phyloP scores from a whole-genome alignment of 805 yeast genomes.

The Suhomyces faveliae region DNA sequence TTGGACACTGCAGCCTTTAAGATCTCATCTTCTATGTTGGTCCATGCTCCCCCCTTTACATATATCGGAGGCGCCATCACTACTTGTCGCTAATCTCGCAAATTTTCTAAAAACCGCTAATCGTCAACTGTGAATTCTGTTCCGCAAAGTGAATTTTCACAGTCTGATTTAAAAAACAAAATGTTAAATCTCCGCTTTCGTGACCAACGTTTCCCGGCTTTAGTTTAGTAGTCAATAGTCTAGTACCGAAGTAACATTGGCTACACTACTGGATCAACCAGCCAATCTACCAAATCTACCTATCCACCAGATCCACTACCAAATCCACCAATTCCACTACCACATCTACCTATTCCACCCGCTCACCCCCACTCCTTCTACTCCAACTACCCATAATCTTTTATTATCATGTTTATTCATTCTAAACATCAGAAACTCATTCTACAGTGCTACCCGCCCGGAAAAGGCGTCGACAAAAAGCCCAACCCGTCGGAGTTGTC shows the following conservation, averaged over 20 bases:
- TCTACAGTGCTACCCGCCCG: constrained; percentile 90
- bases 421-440: constrained; percentile 91
- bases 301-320: too few relatives aligned
- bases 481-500: constrained; percentile 92
- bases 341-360: too few relatives aligned
- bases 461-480: constrained; percentile 79
- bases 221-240: too few relatives aligned
- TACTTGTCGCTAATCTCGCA: too few relatives aligned
- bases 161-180: background rate
- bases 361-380: too few relatives aligned
- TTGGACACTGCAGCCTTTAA: constrained; percentile 88
- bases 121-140: too few relatives aligned
- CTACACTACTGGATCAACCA: too few relatives aligned
- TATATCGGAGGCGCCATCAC: constrained; percentile 52
- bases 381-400: too few relatives aligned
- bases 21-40: constrained; percentile 81
- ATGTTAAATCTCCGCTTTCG: background rate
- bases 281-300: too few relatives aligned
- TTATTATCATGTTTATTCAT: constrained; percentile 36
- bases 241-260: too few relatives aligned
- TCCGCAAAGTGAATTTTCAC: background rate
- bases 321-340: too few relatives aligned
- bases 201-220: background rate
- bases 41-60: constrained; percentile 90
- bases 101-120: too few relatives aligned